Evolutionary conservation across 1,284 basidiomycete genomes (phyloP).

Genomic region (Tilletia horrida): DNA sequence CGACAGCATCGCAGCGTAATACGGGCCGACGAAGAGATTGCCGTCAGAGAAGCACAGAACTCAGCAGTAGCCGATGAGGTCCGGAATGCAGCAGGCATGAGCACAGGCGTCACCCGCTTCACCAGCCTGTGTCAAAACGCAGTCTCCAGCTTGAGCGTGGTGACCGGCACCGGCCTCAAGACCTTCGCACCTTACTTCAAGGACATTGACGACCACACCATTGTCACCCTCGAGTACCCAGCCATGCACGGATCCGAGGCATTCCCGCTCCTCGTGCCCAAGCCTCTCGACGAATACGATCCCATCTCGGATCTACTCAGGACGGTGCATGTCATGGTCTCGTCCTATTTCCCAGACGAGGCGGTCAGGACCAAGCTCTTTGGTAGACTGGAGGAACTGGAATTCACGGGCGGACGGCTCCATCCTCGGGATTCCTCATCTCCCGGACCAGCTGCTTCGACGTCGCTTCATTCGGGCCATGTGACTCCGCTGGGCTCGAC

Average conservation of each 20-base stretch:
- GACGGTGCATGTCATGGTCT: conserved; percentile 40
- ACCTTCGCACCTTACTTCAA: conserved; percentile 39
- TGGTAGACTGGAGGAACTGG: conserved; percentile 44
- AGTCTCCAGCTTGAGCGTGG: conserved; percentile 24
- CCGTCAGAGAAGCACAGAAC: conserved; percentile 18
- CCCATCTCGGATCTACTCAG: conserved; percentile 49
- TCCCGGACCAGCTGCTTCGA: neutral
- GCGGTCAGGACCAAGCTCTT: conserved; percentile 30
- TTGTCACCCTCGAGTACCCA: conserved; percentile 43
- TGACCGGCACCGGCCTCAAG: conserved; percentile 30
- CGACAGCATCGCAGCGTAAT: neutral
- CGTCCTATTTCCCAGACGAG: conserved; percentile 38
- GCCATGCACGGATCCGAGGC: conserved; percentile 36
- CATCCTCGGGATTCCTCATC: neutral
- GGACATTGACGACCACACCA: conserved; percentile 30
- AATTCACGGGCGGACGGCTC: conserved; percentile 34
- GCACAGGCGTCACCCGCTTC: neutral
- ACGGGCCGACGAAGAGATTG: neutral
- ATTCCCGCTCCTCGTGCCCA: conserved; percentile 45
- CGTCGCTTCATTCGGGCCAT: neutral
- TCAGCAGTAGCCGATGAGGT: conserved; percentile 13
- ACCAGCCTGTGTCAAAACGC: neutral
- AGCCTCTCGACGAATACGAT: conserved; percentile 50
- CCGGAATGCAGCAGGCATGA: neutral
- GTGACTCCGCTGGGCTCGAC: neutral